Base-by-base conservation (phyloP, 495 filamentous ascomycete genomes). In the Astrothelium macrocarpum region DNA sequence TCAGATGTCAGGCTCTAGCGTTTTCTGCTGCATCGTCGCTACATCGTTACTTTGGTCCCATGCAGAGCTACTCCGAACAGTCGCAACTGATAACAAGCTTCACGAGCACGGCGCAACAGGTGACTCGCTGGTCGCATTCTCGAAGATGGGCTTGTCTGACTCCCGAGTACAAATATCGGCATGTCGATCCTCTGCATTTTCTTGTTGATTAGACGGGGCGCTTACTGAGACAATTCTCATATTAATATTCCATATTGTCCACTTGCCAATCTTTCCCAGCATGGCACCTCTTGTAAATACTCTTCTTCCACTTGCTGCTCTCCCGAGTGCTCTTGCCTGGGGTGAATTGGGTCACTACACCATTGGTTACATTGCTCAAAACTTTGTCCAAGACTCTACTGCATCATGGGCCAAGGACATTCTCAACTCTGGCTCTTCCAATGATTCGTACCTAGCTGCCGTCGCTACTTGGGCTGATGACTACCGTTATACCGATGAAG, bases 401-500 rank as follows among this genome's bases (percentile, higher is more conserved):
- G 53, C 26, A 7, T 3, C 26, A 14, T 76, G 65, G 60, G 65
- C 69, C 0, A 65, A 75, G 63, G 29, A 45, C 46, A 67, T 75
- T 58, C 71, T 76, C 2, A 62, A 61, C 67, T 79, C 80, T 5
- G 59, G 45, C 1, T 42, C 58, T 18, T 69, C 73, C 34, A 77
- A 64, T 2, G 63, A 71, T 45, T 75, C 82, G 62, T 85, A 82
- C 67, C 78, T 87, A 53, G 82, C 83, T 43, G 76, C 77, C 53
- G 79, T 85, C 14, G 82, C 85, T 1, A 85, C 81, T 1, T 88
- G 85, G 85, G 83, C 85, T 16, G 85, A 87, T 73, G 79, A 77
- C 59, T 80, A 83, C 68, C 76, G 82, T 29, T 85, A 85, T 72
- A 83, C 81, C 12, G 76, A 80, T 67, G 82, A 77, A 66, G 81